These are phyloP conservation scores for Chenopodium formosanum DNA, from an alignment of 148 eudicot species.

Conservation along the genomic window DNA sequence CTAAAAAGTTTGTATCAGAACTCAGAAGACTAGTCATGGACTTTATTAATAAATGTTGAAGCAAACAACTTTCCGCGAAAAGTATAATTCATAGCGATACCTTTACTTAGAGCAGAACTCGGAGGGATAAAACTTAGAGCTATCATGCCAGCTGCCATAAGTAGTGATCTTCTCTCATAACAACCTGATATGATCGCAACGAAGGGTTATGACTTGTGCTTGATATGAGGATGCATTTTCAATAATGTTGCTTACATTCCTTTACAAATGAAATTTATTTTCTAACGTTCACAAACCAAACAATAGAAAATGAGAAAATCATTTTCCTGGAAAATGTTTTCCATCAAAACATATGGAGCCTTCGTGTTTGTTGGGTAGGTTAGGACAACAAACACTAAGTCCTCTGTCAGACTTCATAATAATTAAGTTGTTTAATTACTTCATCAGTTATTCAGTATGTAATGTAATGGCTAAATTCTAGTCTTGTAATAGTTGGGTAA, in stretches of 20 bases:
- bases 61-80: not conserved
- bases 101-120: constrained; percentile 52
- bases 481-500: not conserved
- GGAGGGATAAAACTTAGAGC: constrained; percentile 47
- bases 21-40: constrained; percentile 1
- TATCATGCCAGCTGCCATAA: constrained; percentile 54
- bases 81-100: constrained; percentile 27
- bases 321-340: too few relatives aligned
- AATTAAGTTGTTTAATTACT: too few relatives aligned
- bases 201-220: not conserved
- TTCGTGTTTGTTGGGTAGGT: too few relatives aligned
- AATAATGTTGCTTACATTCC: not conserved
- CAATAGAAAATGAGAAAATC: too few relatives aligned
- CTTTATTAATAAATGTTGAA: not conserved
- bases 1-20: constrained; percentile 6
- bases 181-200: constrained; percentile 36
- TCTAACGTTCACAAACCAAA: too few relatives aligned
- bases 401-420: too few relatives aligned
- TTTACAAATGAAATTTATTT: too few relatives aligned
- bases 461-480: not conserved
- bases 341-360: too few relatives aligned
- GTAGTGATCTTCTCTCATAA: constrained; percentile 48
- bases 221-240: not conserved
- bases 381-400: too few relatives aligned
- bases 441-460: not conserved